Conservation (phyloP, 2,329 filamentous ascomycete species). For the Ploettnerulaceae sp. region DNA sequence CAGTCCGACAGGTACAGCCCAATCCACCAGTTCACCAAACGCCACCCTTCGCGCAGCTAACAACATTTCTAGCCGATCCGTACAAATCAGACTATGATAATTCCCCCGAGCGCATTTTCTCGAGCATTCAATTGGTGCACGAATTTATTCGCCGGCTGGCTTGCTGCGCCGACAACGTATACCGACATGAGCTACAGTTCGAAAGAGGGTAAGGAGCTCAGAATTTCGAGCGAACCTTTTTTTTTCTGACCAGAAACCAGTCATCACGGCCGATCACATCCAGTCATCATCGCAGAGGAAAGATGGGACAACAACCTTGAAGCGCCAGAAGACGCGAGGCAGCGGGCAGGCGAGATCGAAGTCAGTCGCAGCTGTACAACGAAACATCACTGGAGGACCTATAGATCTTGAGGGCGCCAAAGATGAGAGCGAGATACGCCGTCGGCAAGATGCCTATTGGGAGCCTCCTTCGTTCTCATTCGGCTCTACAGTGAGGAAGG, state of each 20-base stretch:
- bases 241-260: slow-evolving; percentile 5
- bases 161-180: neutral
- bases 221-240: neutral
- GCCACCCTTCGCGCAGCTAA: slow-evolving; percentile 10
- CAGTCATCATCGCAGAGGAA: slow-evolving; percentile 14
- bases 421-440: slow-evolving; percentile 18
- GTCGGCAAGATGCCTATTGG: slow-evolving; percentile 21
- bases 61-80: neutral
- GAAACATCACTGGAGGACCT: slow-evolving; percentile 6
- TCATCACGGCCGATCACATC: slow-evolving; percentile 17
- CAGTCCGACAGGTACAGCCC: neutral
- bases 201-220: neutral
- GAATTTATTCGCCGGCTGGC: neutral
- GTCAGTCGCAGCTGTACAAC: slow-evolving; percentile 11
- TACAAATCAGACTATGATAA: neutral
- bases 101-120: neutral
- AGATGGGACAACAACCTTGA: slow-evolving; percentile 18
- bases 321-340: slow-evolving; percentile 19
- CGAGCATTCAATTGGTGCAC: neutral
- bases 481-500: neutral
- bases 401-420: slow-evolving; percentile 13
- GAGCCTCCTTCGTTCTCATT: slow-evolving; percentile 18
- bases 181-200: neutral
- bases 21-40: neutral
- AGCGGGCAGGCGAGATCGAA: slow-evolving; percentile 1